Conservation (phyloP, 2,329 filamentous ascomycete species). For the Aspergillus ochraceoroseus region DNA sequence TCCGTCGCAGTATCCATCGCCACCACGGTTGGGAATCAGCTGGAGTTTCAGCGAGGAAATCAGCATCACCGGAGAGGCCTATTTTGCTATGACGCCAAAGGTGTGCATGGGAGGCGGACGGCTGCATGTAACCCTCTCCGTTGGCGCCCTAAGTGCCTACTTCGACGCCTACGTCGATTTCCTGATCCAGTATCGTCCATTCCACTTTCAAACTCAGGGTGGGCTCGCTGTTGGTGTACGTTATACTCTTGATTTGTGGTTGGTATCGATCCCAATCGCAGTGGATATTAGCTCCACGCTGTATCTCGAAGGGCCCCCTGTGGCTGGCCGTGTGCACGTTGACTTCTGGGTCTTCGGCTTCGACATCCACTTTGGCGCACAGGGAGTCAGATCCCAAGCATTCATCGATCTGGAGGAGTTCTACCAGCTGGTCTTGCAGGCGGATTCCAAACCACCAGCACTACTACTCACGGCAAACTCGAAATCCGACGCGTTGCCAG, state of each 20-base stretch:
- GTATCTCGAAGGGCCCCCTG: constrained; percentile 23
- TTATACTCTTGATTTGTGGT: constrained; percentile 4
- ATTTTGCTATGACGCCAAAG: constrained; percentile 48
- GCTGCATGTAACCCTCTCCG: constrained; percentile 28
- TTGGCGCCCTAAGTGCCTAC: constrained; percentile 37
- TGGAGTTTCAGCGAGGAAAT: constrained; percentile 34
- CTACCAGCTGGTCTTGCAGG: neutral
- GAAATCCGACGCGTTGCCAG: neutral
- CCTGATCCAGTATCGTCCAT: constrained; percentile 42
- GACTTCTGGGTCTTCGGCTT: constrained; percentile 25
- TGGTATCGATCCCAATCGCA: constrained; percentile 10
- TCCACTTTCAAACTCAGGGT: constrained; percentile 33
- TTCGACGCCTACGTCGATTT: constrained; percentile 43
- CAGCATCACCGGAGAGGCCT: constrained; percentile 40
- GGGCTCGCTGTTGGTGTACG: constrained; percentile 24
- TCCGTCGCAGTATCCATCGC: constrained; percentile 39
- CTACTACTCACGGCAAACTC: neutral
- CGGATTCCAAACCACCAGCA: neutral
- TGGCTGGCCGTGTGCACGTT: constrained; percentile 22
- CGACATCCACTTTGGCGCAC: constrained; percentile 21
- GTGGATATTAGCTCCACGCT: constrained; percentile 22
- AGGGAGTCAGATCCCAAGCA: neutral
- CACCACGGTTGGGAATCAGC: constrained; percentile 38
- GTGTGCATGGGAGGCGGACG: constrained; percentile 42
- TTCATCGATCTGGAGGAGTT: neutral